Evolutionary conservation across 805 yeast species (phyloP).

Genomic region (Saccharomycopsis vini): DNA sequence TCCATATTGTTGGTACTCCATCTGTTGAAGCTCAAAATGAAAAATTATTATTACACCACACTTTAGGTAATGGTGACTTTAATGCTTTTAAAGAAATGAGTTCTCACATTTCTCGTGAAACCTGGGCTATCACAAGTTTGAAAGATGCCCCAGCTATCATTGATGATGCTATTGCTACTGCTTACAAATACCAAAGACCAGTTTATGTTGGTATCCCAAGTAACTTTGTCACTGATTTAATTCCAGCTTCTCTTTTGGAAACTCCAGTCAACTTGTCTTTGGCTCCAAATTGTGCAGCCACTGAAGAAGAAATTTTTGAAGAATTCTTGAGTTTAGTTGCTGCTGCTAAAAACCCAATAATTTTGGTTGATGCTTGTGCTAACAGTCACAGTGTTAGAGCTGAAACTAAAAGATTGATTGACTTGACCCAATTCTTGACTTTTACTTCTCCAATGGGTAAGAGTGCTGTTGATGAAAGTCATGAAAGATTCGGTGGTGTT

Average conservation of each 20-base stretch:
- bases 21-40: slow-evolving; percentile 24
- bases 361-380: slow-evolving; percentile 63
- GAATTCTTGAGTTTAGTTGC: slow-evolving; percentile 32
- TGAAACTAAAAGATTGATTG: slow-evolving; percentile 36
- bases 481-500: slow-evolving; percentile 55
- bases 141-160: slow-evolving; percentile 46
- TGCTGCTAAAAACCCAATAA: slow-evolving; percentile 47
- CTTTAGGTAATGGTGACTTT: slow-evolving; percentile 47
- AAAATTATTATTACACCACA: slow-evolving; percentile 51
- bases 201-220: slow-evolving; percentile 75
- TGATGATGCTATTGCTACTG: slow-evolving; percentile 53
- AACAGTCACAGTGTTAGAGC: slow-evolving; percentile 49
- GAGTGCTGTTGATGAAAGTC: slow-evolving; percentile 63
- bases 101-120: neutral
- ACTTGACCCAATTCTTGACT: slow-evolving; percentile 41
- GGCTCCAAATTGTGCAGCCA: slow-evolving; percentile 19
- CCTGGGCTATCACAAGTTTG: slow-evolving; percentile 31
- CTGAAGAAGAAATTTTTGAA: slow-evolving; percentile 36
- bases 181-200: slow-evolving; percentile 56
- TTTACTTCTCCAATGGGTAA: slow-evolving; percentile 63
- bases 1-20: slow-evolving; percentile 85
- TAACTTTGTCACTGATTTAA: slow-evolving; percentile 45
- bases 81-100: slow-evolving; percentile 40
- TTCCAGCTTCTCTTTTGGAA: slow-evolving; percentile 30
- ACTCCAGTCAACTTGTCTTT: slow-evolving; percentile 26